A percentile compares a stretch with the other conserved stretches of the same genome.
These are phyloP conservation scores for Coemansia sp. DNA, from an alignment of 192 early-diverging fungal genomes.

Conservation along the genomic window DNA sequence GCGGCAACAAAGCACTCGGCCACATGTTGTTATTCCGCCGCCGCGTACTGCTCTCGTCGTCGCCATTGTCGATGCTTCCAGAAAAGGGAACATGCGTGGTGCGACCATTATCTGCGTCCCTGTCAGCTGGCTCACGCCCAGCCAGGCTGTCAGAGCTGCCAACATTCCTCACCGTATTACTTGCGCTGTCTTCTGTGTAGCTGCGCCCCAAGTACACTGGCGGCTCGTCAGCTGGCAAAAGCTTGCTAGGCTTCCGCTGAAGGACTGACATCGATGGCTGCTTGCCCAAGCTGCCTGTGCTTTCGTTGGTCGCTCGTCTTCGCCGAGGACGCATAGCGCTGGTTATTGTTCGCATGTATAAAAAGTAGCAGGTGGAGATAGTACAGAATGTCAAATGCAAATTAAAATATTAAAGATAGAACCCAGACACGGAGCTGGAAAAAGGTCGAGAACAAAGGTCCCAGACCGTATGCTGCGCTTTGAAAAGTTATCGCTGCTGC, in stretches of 20 bases:
- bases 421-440: too few relatives aligned
- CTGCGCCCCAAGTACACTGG: constrained; percentile 2
- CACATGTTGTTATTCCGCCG: not conserved
- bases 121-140: not conserved
- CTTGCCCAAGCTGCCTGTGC: constrained; percentile 3
- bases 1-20: not conserved
- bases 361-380: not conserved
- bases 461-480: too few relatives aligned
- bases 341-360: constrained; percentile 32
- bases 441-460: too few relatives aligned
- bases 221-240: not conserved
- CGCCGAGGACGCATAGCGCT: constrained; percentile 39
- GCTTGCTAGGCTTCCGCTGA: not conserved
- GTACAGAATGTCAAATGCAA: not conserved
- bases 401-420: constrained; percentile 5
- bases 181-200: not conserved
- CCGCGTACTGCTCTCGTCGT: not conserved
- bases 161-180: too few relatives aligned
- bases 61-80: not conserved
- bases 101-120: not conserved
- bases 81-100: constrained; percentile 1
- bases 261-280: not conserved
- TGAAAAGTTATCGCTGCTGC: too few relatives aligned
- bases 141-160: constrained; percentile 3
- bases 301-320: constrained; percentile 18